Conservation (phyloP, 345 rosid species). For the Eucalyptus marginata region DNA sequence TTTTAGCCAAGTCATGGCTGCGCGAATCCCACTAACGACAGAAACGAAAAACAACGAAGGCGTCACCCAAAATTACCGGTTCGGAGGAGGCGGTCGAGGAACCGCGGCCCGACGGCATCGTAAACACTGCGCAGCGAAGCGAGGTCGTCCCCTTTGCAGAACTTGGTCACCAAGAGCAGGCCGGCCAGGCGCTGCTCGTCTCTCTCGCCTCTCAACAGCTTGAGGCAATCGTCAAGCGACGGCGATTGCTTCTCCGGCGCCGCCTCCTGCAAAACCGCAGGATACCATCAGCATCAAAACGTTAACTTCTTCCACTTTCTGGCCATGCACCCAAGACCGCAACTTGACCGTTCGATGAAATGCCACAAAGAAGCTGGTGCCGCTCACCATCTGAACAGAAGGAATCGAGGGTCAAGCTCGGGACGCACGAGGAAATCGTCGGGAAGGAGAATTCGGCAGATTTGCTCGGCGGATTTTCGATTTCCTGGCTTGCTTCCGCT, state of each 20-base stretch:
- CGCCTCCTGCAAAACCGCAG: background rate
- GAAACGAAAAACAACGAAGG: background rate
- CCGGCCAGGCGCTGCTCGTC: slow-evolving; percentile 97
- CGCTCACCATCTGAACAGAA: background rate
- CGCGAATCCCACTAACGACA: background rate
- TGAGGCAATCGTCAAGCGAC: slow-evolving; percentile 69
- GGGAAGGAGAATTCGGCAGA: background rate
- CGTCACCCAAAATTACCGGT: slow-evolving; percentile 35
- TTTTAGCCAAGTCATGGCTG: background rate
- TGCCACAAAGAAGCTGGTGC: background rate
- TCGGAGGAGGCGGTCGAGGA: slow-evolving; percentile 63
- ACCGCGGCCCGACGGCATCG: slow-evolving; percentile 52
- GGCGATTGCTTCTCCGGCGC: slow-evolving; percentile 22
- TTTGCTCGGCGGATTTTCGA: background rate
- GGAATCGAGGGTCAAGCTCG: background rate
- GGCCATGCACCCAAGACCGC: background rate
- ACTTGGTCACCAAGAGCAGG: slow-evolving; percentile 68
- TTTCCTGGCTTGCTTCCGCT: background rate
- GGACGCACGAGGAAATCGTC: background rate
- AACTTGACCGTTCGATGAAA: background rate
- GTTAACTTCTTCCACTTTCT: background rate
- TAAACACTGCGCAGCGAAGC: slow-evolving; percentile 42
- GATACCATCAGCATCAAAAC: background rate
- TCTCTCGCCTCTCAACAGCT: slow-evolving; percentile 64
- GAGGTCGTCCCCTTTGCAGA: slow-evolving; percentile 51